Evolutionary conservation across 1,139 yeast species (phyloP).

Genomic region (Taiozyma sp.): DNA sequence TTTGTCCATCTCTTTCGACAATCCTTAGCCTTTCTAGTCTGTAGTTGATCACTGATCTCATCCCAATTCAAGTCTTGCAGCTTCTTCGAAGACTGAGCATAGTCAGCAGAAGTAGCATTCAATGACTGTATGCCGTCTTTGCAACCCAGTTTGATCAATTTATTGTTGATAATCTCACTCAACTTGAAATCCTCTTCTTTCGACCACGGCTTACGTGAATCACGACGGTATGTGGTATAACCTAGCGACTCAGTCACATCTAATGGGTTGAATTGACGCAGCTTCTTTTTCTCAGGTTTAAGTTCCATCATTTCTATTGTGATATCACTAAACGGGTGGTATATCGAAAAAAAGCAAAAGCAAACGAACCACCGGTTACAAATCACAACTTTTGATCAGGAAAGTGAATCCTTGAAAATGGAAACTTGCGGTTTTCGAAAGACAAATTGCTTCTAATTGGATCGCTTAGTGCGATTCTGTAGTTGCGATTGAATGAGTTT

Average conservation of each 20-base stretch:
- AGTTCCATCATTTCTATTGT: neutral
- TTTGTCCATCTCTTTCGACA: conserved; percentile 73
- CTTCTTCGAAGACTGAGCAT: conserved; percentile 23
- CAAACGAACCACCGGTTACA: neutral
- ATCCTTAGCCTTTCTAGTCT: conserved; percentile 56
- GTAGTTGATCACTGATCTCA: conserved; percentile 41
- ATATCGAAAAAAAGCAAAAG: neutral
- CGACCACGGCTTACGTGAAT: conserved; percentile 62
- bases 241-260: conserved; percentile 73
- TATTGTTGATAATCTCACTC: conserved; percentile 32
- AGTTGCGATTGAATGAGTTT: too few species aligned
- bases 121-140: conserved; percentile 28
- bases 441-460: too few species aligned
- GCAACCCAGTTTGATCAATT: conserved; percentile 27
- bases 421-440: too few species aligned
- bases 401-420: too few species aligned
- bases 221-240: conserved; percentile 62
- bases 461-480: too few species aligned
- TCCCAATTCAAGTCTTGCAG: conserved; percentile 61
- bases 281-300: conserved; percentile 13
- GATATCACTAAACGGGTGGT: neutral
- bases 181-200: conserved; percentile 55
- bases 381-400: neutral
- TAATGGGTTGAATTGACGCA: conserved; percentile 50
- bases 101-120: conserved; percentile 22